Evolutionary conservation across 1,139 yeast species (phyloP).

Genomic region (Pichia sp.): DNA sequence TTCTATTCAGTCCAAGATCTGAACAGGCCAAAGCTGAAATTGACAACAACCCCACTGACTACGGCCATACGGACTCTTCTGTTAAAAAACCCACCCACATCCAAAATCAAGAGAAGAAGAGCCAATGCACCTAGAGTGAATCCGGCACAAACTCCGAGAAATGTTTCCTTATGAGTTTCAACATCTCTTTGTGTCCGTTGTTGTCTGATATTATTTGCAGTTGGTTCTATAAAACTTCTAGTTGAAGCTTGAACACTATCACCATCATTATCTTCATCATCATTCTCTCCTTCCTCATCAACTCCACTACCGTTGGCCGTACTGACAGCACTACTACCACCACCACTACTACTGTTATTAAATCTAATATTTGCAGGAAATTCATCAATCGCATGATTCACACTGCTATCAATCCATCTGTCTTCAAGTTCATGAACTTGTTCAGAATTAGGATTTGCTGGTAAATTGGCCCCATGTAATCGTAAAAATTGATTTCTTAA

Average conservation of each 20-base stretch:
- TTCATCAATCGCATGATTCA: constrained; percentile 39
- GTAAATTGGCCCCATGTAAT: constrained; percentile 48
- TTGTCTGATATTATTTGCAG: neutral
- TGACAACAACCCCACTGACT: constrained; percentile 44
- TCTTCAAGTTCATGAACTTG: constrained; percentile 67
- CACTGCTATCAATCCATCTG: constrained; percentile 84
- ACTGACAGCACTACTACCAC: neutral
- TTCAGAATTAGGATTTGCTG: constrained; percentile 25
- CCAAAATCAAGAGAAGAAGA: constrained; percentile 47
- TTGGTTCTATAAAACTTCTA: neutral
- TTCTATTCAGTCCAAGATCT: constrained; percentile 2
- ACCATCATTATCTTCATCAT: constrained; percentile 3
- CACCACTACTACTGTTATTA: constrained; percentile 2
- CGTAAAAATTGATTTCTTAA: constrained; percentile 68
- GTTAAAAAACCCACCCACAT: constrained; percentile 48
- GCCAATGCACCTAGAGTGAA: constrained; percentile 59
- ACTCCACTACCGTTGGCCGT: constrained; percentile 1
- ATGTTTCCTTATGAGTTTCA: constrained; percentile 48
- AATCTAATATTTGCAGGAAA: constrained; percentile 27
- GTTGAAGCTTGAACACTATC: neutral
- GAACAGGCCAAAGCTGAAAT: constrained; percentile 12
- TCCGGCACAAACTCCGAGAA: constrained; percentile 61
- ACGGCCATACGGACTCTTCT: constrained; percentile 57
- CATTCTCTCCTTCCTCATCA: constrained; percentile 2
- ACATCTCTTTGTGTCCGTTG: constrained; percentile 29